Percentiles rank a stretch among this genome's conserved stretches.
phyloP scores from a whole-genome alignment of 78 protist species.

The Dictyostelium capitatum region DNA sequence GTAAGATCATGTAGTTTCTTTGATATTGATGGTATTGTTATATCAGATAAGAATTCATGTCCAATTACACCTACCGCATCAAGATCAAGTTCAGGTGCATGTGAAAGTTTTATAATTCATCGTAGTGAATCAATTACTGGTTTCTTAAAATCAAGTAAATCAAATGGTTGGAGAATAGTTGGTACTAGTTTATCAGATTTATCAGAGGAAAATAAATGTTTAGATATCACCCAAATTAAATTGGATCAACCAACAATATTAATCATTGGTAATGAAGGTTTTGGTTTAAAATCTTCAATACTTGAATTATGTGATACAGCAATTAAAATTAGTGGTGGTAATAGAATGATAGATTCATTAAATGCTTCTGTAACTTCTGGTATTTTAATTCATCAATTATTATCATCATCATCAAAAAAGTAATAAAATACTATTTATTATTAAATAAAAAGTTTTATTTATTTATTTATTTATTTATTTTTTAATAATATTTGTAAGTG shows the following conservation, averaged over 20 bases:
- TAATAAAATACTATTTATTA: neutral
- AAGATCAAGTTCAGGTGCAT: constrained; percentile 57
- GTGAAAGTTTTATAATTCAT: constrained; percentile 37
- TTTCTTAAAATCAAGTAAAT: constrained; percentile 32
- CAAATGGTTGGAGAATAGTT: constrained; percentile 73
- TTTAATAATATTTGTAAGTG: neutral
- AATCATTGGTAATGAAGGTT: constrained; percentile 80
- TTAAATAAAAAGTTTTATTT: neutral
- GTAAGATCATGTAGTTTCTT: constrained; percentile 52
- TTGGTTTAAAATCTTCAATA: constrained; percentile 44
- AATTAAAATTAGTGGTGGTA: constrained; percentile 17
- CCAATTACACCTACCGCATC: constrained; percentile 66
- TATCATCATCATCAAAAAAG: neutral
- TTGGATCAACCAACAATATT: constrained; percentile 56
- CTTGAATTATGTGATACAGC: neutral
- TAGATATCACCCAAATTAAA: neutral
- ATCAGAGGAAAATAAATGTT: neutral
- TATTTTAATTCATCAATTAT: constrained; percentile 20
- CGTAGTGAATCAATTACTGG: constrained; percentile 2
- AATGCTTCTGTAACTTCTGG: constrained; percentile 34
- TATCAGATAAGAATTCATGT: constrained; percentile 38
- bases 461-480: neutral
- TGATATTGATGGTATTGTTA: constrained; percentile 53
- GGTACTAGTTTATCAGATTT: constrained; percentile 16
- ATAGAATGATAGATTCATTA: constrained; percentile 11